Evolutionary conservation across 129 eudicot species (phyloP).

Genomic region (Ambrosia artemisiifolia): DNA sequence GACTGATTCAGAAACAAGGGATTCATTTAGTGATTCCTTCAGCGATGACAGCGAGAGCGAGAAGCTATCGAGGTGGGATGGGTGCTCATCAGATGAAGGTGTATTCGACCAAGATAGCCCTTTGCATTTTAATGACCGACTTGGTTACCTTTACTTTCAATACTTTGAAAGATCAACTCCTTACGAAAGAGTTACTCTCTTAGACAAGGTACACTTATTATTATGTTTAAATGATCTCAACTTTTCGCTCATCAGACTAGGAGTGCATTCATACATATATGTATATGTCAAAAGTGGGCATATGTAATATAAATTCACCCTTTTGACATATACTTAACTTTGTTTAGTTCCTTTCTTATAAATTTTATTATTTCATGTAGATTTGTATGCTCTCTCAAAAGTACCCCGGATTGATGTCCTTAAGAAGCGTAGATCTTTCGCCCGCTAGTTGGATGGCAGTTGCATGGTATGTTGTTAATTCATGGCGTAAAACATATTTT

Average conservation of each 20-base stretch:
- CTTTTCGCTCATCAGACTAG: not conserved
- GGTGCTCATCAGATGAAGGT: slow-evolving; percentile 72
- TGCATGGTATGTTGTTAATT: slow-evolving; percentile 48
- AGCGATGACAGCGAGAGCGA: slow-evolving; percentile 96
- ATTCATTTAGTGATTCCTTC: slow-evolving; percentile 78
- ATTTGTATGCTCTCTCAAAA: slow-evolving; percentile 57
- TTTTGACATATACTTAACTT: too few relatives aligned
- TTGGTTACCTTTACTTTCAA: slow-evolving; percentile 61
- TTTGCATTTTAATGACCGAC: slow-evolving; percentile 31
- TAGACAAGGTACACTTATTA: slow-evolving; percentile 64
- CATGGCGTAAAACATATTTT: slow-evolving; percentile 17
- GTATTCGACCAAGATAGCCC: slow-evolving; percentile 52
- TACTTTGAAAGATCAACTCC: slow-evolving; percentile 67
- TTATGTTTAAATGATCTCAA: not conserved
- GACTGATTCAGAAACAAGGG: slow-evolving; percentile 80
- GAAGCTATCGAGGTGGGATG: slow-evolving; percentile 92
- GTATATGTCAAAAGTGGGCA: too few relatives aligned
- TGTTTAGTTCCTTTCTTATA: not conserved
- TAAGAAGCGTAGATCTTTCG: slow-evolving; percentile 78
- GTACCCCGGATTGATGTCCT: slow-evolving; percentile 66
- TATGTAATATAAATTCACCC: too few relatives aligned
- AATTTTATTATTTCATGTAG: slow-evolving; percentile 28
- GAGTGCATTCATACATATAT: not conserved
- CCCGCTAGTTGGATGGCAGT: slow-evolving; percentile 85
- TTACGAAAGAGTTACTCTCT: slow-evolving; percentile 66